These are phyloP conservation scores for Hirschfeldia incana DNA, from an alignment of 345 rosid species.

Conservation along the genomic window DNA sequence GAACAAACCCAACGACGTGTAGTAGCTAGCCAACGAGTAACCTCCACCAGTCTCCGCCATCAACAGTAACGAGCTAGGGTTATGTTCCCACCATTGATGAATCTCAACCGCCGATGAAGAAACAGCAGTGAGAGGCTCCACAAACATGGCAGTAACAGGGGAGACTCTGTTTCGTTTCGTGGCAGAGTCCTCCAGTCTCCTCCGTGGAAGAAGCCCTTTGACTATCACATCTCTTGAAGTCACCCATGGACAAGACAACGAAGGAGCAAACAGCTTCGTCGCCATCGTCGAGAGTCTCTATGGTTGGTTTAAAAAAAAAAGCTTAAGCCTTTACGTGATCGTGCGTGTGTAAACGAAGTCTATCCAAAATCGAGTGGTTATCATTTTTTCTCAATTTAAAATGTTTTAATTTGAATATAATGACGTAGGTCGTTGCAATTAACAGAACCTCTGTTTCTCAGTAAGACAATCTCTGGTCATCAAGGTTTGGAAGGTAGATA, in stretches of 20 bases:
- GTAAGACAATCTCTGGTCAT: neutral
- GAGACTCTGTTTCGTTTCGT: conserved; percentile 25
- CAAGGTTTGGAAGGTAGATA: conserved; percentile 20
- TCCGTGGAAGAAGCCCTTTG: neutral
- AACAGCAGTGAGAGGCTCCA: conserved; percentile 26
- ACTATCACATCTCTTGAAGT: conserved; percentile 26
- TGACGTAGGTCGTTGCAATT: conserved; percentile 19
- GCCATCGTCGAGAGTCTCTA: conserved; percentile 26
- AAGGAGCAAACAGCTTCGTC: conserved; percentile 37
- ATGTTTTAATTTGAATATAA: neutral
- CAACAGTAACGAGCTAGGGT: conserved; percentile 43
- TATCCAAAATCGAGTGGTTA: conserved; percentile 40
- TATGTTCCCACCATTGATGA: conserved; percentile 40
- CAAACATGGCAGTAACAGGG: conserved; percentile 16
- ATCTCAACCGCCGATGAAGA: conserved; percentile 39
- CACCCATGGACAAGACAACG: conserved; percentile 37
- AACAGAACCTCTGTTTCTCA: conserved; percentile 31
- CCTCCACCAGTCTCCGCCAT: conserved; percentile 66
- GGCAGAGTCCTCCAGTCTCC: neutral
- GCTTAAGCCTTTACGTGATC: conserved; percentile 15
- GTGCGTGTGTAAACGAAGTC: conserved; percentile 2
- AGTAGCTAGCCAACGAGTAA: conserved; percentile 89
- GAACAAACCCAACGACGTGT: conserved; percentile 88
- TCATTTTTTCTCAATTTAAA: conserved; percentile 10
- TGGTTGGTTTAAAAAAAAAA: neutral